These are phyloP conservation scores for Tolypocladium tropicale DNA, from an alignment of 2,329 filamentous ascomycete genomes.

Conservation along the genomic window DNA sequence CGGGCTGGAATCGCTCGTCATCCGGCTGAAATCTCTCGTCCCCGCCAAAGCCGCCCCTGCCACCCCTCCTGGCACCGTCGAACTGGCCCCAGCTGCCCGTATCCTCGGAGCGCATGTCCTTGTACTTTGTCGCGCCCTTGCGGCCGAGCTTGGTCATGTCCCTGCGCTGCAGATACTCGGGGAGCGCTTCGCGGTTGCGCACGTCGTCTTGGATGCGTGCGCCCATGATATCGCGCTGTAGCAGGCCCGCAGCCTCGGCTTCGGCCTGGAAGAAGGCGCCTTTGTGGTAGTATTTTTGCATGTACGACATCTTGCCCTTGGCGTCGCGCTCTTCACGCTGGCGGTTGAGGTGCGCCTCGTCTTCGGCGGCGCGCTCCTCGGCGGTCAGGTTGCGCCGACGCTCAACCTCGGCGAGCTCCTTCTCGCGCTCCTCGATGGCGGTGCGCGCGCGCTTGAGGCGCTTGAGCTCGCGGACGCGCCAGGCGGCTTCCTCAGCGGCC, in stretches of 20 bases:
- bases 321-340: constrained; percentile 73
- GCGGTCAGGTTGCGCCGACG: constrained; percentile 75
- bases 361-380: constrained; percentile 78
- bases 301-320: constrained; percentile 73
- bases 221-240: constrained; percentile 78
- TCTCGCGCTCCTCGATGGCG: constrained; percentile 73
- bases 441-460: constrained; percentile 81
- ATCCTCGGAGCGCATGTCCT: constrained; percentile 79
- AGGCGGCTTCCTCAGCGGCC: constrained; percentile 80
- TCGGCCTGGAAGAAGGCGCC: constrained; percentile 92
- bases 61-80: constrained; percentile 29
- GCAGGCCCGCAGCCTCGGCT: constrained; percentile 61
- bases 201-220: constrained; percentile 75
- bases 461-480: constrained; percentile 86
- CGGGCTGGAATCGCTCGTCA: constrained; percentile 35
- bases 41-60: constrained; percentile 25
- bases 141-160: constrained; percentile 91
- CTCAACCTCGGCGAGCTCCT: constrained; percentile 81
- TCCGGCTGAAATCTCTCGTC: constrained; percentile 64
- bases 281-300: constrained; percentile 96
- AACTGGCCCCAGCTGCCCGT: constrained; percentile 76
- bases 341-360: constrained; percentile 62
- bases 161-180: constrained; percentile 83
- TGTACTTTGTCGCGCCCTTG: constrained; percentile 85
- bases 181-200: constrained; percentile 69